Evolutionary conservation across 805 yeast species (phyloP).

Genomic region (Tetrapisispora nanseiensis): DNA sequence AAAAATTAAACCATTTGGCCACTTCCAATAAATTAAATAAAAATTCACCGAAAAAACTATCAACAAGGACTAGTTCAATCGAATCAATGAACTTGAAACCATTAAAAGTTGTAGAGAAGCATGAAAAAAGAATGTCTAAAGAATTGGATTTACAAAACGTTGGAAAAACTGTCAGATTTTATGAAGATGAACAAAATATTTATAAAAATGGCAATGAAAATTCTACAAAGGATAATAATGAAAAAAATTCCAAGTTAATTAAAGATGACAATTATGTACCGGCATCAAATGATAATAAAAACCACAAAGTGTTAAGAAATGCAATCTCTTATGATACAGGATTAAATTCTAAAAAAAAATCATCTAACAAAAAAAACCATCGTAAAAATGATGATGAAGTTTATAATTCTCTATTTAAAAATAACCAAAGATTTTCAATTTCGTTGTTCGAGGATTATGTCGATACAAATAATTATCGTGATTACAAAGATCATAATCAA

Average conservation of each 20-base stretch:
- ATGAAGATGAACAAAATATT: neutral
- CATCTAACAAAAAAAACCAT: slow-evolving; percentile 3
- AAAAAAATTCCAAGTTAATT: neutral
- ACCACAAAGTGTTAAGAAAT: slow-evolving; percentile 8
- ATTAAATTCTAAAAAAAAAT: slow-evolving; percentile 9
- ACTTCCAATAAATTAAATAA: slow-evolving; percentile 2
- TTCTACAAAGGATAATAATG: neutral
- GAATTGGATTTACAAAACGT: neutral
- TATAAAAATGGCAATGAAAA: too few species aligned
- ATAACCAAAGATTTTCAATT: slow-evolving; percentile 28
- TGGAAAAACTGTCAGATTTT: neutral
- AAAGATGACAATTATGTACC: slow-evolving; percentile 6
- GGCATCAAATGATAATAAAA: slow-evolving; percentile 8
- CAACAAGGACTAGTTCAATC: slow-evolving; percentile 5
- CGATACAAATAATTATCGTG: neutral
- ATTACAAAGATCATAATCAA: slow-evolving; percentile 6
- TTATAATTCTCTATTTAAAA: slow-evolving; percentile 20
- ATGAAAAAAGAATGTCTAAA: slow-evolving; percentile 1
- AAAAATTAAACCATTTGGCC: slow-evolving; percentile 19
- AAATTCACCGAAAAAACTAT: slow-evolving; percentile 5
- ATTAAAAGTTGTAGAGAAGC: slow-evolving; percentile 18
- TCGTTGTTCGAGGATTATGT: slow-evolving; percentile 22
- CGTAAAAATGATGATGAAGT: slow-evolving; percentile 1
- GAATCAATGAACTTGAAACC: slow-evolving; percentile 21
- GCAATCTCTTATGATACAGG: slow-evolving; percentile 25